Base-by-base conservation (phyloP, 192 early-diverging fungal species). In the Gigaspora rosea region DNA sequence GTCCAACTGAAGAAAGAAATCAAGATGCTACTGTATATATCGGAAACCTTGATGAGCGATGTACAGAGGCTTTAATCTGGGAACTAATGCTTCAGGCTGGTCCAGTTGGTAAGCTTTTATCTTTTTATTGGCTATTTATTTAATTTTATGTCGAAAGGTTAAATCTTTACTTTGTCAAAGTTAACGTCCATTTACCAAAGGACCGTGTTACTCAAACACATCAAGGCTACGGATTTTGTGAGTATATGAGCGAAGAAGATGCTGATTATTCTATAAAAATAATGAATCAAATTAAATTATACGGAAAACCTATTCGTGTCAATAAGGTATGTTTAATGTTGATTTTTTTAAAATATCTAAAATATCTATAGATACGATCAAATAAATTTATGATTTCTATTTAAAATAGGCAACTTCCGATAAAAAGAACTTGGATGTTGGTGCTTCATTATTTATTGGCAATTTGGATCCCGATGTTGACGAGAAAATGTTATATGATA, bases 21-120 rank as follows among this genome's bases (percentile, higher is more conserved):
- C 97, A 99, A 82, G 96, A 98, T 76, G 97, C 97, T 27, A 96
- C 97, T 18, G 90, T 97, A 41, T 99, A 99, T 79, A 92, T 98
- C 76, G 97, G 96, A 70, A 99, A 99, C 83, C 88, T 99, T 69
- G 97, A 98, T 81, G 95, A 97, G 67, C 88, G 95, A 33, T 94
- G 93, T 49, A 93, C 95, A 4, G 98, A 99, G 73, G 89, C 92
- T 22, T 82, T 99, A 62, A 82, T 99, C 41, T 99, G 97, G 97
- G 98, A 99, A 80, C 88, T 99, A 79, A 96, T 99, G 94, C 90
- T 98, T 65, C 98, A 99, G 82, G 96, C 94, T 10, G 98, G 98
- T 0, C 97, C 96, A 22, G 94, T 95, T 36, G 93, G 92, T 91
- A 85, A 83, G 82, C 50, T 12, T 20, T 69, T 15, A 3, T 65